These are phyloP conservation scores for Datisca glomerata DNA, from an alignment of 306 rosid species.

Conservation along the genomic window DNA sequence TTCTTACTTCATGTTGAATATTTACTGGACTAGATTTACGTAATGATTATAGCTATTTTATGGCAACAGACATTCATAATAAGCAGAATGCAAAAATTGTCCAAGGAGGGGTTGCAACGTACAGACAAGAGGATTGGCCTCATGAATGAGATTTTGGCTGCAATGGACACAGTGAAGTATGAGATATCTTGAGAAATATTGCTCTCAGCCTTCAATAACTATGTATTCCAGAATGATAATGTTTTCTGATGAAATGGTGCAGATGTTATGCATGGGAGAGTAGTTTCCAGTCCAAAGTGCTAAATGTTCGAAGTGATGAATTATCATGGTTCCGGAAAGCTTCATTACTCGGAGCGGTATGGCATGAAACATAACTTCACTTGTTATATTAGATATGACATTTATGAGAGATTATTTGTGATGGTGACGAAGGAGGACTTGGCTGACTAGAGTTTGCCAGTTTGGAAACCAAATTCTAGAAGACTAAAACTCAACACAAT, in stretches of 20 bases:
- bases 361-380: background rate
- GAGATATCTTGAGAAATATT: constrained; percentile 11
- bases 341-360: constrained; percentile 81
- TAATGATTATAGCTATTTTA: no score
- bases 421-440: no score
- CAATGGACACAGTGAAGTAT: constrained; percentile 97
- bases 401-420: no score
- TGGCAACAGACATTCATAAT: constrained; percentile 76
- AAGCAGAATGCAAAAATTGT: constrained; percentile 69
- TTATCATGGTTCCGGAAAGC: constrained; percentile 81
- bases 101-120: constrained; percentile 83
- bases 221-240: constrained; percentile 3
- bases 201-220: background rate
- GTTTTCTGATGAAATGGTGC: constrained; percentile 21
- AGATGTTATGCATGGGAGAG: constrained; percentile 98
- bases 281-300: constrained; percentile 83
- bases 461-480: no score
- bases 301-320: constrained; percentile 55
- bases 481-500: no score
- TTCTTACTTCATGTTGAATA: no score
- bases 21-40: no score
- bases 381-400: no score
- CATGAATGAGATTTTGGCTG: constrained; percentile 95
- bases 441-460: no score
- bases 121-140: constrained; percentile 97